Evolutionary conservation across 179 eudicot species (phyloP).

Genomic region (Gypsophila paniculata): DNA sequence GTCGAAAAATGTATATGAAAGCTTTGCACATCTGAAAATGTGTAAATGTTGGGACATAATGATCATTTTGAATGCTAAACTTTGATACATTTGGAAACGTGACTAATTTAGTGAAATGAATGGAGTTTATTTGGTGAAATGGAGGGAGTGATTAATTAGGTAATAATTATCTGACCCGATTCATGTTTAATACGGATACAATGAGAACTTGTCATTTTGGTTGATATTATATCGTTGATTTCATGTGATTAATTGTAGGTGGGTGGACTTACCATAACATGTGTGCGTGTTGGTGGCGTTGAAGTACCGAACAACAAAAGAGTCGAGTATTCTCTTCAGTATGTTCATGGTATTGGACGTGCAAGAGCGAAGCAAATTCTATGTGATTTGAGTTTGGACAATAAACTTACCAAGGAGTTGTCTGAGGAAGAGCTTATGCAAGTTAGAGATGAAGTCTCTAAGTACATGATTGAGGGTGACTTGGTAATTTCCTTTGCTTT

Average conservation of each 20-base stretch:
- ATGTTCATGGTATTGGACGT: conserved; percentile 89
- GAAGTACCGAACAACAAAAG: conserved; percentile 94
- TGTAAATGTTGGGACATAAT: too few species aligned
- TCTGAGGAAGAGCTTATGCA: conserved; percentile 74
- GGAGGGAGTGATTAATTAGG: too few species aligned
- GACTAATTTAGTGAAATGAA: too few species aligned
- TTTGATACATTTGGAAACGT: too few species aligned
- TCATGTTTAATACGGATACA: too few species aligned
- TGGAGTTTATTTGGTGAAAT: too few species aligned
- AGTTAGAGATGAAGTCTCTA: conserved; percentile 69
- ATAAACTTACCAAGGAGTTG: conserved; percentile 73
- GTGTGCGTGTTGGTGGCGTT: conserved; percentile 92
- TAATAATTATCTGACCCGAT: too few species aligned
- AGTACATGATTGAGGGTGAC: conserved; percentile 98
- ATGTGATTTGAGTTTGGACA: conserved; percentile 59
- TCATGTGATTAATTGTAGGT: conserved; percentile 24
- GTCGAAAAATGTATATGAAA: too few species aligned
- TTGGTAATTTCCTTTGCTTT: conserved; percentile 38
- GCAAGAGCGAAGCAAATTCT: conserved; percentile 58
- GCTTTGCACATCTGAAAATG: too few species aligned
- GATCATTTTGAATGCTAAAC: too few species aligned
- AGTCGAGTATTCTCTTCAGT: conserved; percentile 74
- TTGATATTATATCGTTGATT: neutral
- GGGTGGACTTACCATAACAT: conserved; percentile 55
- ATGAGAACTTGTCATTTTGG: too few species aligned